Percentiles rank a stretch among this genome's conserved stretches.
Conservation (phyloP, 345 rosid species). For the Euphorbia peplus region DNA sequence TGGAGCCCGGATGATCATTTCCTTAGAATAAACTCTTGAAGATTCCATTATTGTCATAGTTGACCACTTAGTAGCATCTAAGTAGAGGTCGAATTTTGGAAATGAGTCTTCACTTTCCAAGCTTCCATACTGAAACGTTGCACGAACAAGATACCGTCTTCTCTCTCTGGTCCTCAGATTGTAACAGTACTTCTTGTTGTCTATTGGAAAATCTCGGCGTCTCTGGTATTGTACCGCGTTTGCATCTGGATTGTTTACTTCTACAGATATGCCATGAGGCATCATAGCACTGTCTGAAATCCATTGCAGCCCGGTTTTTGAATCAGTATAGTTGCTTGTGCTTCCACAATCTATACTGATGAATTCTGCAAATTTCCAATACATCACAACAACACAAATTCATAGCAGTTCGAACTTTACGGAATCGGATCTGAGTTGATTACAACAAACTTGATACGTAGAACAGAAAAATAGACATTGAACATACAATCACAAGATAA, state of each 20-base stretch:
- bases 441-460: no score
- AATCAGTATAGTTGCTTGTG: conserved; percentile 59
- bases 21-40: conserved; percentile 66
- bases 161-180: conserved; percentile 59
- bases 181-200: conserved; percentile 81
- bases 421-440: no score
- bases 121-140: conserved; percentile 77
- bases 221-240: conserved; percentile 45
- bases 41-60: conserved; percentile 70
- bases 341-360: conserved; percentile 92
- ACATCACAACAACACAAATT: neutral
- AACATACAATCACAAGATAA: no score
- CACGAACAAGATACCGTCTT: conserved; percentile 80
- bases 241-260: conserved; percentile 37
- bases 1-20: conserved; percentile 78
- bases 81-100: conserved; percentile 78
- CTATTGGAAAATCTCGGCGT: conserved; percentile 78
- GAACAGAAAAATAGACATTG: no score
- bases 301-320: conserved; percentile 77
- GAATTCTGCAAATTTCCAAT: conserved; percentile 54
- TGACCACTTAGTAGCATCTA: conserved; percentile 93
- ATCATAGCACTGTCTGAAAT: conserved; percentile 63
- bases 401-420: no score
- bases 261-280: conserved; percentile 47
- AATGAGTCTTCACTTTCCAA: conserved; percentile 54